Percentiles rank a stretch among this genome's conserved stretches.
These are phyloP conservation scores for Chaetoceros tenuissimus DNA, from an alignment of 108 stramenopile genomes.

Conservation along the genomic window DNA sequence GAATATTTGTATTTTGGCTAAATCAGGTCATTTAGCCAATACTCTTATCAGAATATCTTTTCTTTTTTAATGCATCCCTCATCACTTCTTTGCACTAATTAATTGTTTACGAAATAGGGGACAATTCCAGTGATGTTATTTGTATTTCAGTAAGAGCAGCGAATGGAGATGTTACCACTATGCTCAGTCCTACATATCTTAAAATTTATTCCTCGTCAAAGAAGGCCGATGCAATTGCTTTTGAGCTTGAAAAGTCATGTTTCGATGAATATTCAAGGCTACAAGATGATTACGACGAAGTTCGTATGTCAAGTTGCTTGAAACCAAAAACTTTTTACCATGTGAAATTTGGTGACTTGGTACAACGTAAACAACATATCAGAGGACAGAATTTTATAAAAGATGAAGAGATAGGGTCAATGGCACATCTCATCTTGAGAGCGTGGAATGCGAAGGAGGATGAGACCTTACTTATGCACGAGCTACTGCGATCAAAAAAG, in stretches of 20 bases:
- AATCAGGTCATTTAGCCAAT: no score
- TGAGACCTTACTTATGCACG: slow-evolving; percentile 11
- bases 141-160: slow-evolving; percentile 28
- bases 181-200: slow-evolving; percentile 39
- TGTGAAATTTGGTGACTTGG: not conserved
- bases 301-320: not conserved
- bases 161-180: slow-evolving; percentile 21
- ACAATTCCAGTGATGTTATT: slow-evolving; percentile 42
- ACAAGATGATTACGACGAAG: slow-evolving; percentile 1
- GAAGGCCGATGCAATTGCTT: not conserved
- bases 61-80: no score
- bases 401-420: slow-evolving; percentile 1
- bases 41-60: no score
- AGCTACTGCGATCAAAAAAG: slow-evolving; percentile 5
- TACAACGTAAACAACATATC: not conserved
- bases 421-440: slow-evolving; percentile 9
- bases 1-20: no score
- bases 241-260: not conserved
- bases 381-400: not conserved
- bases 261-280: not conserved
- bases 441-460: slow-evolving; percentile 3
- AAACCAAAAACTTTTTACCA: not conserved
- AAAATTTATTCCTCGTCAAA: slow-evolving; percentile 3
- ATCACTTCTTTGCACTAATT: no score
- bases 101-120: no score